Base-by-base conservation (phyloP, 2,329 filamentous ascomycete genomes). In the Ceratocystis albifundus region DNA sequence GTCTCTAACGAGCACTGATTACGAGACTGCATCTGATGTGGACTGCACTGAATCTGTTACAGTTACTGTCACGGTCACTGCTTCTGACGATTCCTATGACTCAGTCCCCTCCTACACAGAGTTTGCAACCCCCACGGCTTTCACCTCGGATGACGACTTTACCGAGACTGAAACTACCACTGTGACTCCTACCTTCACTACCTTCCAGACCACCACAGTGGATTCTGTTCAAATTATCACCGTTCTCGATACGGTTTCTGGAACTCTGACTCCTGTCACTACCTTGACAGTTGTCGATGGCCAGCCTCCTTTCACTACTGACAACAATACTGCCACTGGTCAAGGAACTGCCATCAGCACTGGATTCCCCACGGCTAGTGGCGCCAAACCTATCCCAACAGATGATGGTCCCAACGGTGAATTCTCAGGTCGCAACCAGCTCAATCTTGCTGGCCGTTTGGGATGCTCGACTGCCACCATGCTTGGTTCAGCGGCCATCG, bases 61-160 rank as follows among this genome's bases (percentile, higher is more conserved):
- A 22, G 44, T 66, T 5, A 68, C 67, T 3, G 66, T 66, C 32
- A 71, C 70, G 22, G 44, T 64, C 28, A 66, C 55, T 25, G 61
- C 61, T 22, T 36, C 64, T 3, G 20, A 46, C 15, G 36, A 46
- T 32, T 10, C 55, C 15, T 32, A 28, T 59, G 55, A 59, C 28
- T 25, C 55, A 59, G 22, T 15, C 5, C 20, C 55, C 17, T 59
- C 25, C 32, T 59, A 59, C 55, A 36, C 55, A 59, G 32, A 28
- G 7, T 36, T 59, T 36, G 32, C 55, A 17, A 59, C 55, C 10
- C 6, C 17, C 2, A 59, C 55, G 1, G 17, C 28, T 4, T 30
- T 36, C 7, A 59, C 55, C 28, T 59, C 55, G 10, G n/a, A n/a
- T 59, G 55, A 59, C 6, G 28, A 63, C 44, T 53, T 41, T 7